Evolutionary conservation across 2,329 filamentous ascomycete species (phyloP), one percentile per base, ranked within the genome.

Genomic region (Fusarium piperis): DNA sequence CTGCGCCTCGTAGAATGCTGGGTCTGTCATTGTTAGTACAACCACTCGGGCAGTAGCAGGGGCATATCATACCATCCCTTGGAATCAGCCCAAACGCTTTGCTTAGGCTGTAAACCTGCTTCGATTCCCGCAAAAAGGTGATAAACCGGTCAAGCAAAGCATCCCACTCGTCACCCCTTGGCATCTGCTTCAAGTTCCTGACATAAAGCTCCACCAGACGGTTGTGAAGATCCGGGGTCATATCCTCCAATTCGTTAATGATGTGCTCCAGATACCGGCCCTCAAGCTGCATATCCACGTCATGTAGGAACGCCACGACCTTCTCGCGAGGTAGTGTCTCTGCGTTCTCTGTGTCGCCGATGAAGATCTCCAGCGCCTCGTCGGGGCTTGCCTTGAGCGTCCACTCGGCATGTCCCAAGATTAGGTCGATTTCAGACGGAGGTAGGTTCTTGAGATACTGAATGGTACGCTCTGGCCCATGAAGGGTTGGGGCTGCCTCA

Each of bases 281-380:
- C 68, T 96, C 94, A 12, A 98, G 87, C 48, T 86, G 85, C 11
- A 85, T 78, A 75, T 97, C 91, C 35, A 97, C 90, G 0, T 84
- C 82, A 44, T 90, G 87, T 5, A 99, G 83, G 76, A 95, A 98
- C 2, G 87, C 84, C 3, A 95, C 85, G 0, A 99, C 93, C 59
- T 84, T 88, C 32, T 93, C 88, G 44, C 95, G 88, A 3, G 95
- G 94, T 12, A 99, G 82, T 0, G 91, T 94, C 83, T 98, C 96
- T 1, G 96, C 95, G 77, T 98, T 98, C 78, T 97, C 94, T 1
- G 94, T 96, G 79, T 99, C 96, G 1, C 93, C 94, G 0, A 96
- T 83, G 81, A 99, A 99, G 0, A 99, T 88, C 71, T 98, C 94
- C 92, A 99, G 97, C 6, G 93, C 95, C 39, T 94, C 83, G 2